These are phyloP conservation scores for Pichia sp. DNA, from an alignment of 1,139 yeast species.

Conservation along the genomic window DNA sequence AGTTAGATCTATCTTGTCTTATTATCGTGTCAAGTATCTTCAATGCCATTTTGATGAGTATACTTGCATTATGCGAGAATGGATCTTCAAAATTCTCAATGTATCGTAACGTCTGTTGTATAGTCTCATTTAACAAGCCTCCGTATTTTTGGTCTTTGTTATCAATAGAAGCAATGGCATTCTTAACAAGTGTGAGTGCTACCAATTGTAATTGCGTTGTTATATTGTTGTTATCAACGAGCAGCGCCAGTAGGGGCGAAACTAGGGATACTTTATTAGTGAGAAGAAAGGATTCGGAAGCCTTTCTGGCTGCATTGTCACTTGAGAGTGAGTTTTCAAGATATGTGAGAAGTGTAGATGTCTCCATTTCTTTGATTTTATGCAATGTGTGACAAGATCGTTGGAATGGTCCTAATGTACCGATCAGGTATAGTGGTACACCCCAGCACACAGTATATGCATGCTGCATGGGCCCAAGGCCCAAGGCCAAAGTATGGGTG, in stretches of 20 bases:
- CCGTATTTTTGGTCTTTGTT: not conserved
- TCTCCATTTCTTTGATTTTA: slow-evolving; percentile 30
- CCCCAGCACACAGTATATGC: too few species aligned
- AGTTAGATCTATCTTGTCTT: not conserved
- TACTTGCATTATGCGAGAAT: slow-evolving; percentile 2
- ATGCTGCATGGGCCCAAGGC: too few species aligned
- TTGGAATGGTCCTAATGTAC: too few species aligned
- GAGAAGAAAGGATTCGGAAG: not conserved
- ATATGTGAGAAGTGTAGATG: not conserved
- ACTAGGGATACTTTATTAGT: too few species aligned
- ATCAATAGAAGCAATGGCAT: slow-evolving; percentile 4
- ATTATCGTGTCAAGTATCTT: slow-evolving; percentile 7
- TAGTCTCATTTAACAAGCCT: not conserved
- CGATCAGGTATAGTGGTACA: too few species aligned
- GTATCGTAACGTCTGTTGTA: slow-evolving; percentile 3
- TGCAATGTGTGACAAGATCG: too few species aligned
- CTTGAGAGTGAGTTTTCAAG: not conserved
- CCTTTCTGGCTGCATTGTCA: not conserved
- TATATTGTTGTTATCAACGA: not conserved
- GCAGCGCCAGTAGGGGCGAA: too few species aligned
- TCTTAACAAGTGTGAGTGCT: slow-evolving; percentile 9
- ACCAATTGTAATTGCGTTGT: slow-evolving; percentile 4
- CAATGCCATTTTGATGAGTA: slow-evolving; percentile 6
- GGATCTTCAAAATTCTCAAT: slow-evolving; percentile 5
- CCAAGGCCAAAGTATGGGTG: too few species aligned